A percentile compares a stretch with the other conserved stretches of the same genome.
These are phyloP conservation scores for Thalassiosira livingstoniorum DNA, from an alignment of 352 stramenopile genomes.

Conservation along the genomic window DNA sequence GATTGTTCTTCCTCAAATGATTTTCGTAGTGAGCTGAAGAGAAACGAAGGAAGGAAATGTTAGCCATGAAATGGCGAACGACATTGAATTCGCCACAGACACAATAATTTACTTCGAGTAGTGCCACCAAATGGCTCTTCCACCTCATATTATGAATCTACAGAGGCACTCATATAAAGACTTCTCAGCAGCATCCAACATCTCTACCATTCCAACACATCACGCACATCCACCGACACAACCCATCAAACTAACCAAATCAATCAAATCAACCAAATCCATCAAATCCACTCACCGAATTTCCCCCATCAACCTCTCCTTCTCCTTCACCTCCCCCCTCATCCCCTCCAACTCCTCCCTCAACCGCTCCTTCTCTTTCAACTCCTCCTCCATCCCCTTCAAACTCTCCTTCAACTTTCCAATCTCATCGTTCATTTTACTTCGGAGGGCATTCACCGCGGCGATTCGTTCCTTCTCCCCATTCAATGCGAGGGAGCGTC, in stretches of 20 bases:
- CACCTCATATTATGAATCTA: too few species aligned
- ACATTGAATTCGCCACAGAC: too few species aligned
- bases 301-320: constrained; percentile 48
- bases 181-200: too few species aligned
- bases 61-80: too few species aligned
- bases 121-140: too few species aligned
- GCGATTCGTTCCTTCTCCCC: constrained; percentile 2
- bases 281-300: constrained; percentile 44
- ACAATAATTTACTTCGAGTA: too few species aligned
- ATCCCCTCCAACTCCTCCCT: not conserved
- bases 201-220: too few species aligned
- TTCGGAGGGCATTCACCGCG: constrained; percentile 25
- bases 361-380: constrained; percentile 37
- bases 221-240: too few species aligned
- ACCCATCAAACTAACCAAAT: too few species aligned
- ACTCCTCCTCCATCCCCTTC: constrained; percentile 39
- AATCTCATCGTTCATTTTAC: constrained; percentile 46
- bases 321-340: constrained; percentile 28
- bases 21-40: constrained; percentile 39
- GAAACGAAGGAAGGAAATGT: not conserved
- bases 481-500: not conserved
- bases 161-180: too few species aligned
- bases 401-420: constrained; percentile 46
- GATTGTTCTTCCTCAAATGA: constrained; percentile 43
- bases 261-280: too few species aligned